Evolutionary conservation across 2,329 filamentous ascomycete genomes (phyloP).

Genomic region (Colletotrichum sp.): DNA sequence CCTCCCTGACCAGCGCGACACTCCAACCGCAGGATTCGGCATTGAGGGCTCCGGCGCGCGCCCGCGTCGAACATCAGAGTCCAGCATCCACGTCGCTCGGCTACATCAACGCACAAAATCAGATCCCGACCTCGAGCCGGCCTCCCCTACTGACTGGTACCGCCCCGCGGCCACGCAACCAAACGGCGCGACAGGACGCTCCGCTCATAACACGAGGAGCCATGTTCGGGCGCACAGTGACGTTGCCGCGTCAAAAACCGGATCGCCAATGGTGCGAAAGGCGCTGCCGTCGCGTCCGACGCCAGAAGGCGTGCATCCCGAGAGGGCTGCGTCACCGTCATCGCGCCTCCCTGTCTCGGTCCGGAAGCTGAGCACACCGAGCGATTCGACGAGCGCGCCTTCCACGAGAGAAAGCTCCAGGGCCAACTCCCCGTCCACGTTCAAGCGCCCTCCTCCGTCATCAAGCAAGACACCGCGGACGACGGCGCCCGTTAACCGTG

Average conservation of each 20-base stretch:
- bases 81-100: conserved; percentile 62
- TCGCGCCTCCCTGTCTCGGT: conserved; percentile 53
- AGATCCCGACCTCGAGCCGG: conserved; percentile 59
- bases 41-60: conserved; percentile 53
- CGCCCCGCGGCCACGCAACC: conserved; percentile 36
- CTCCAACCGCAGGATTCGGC: conserved; percentile 61
- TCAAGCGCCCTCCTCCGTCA: conserved; percentile 43
- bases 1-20: conserved; percentile 60
- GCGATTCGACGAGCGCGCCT: conserved; percentile 36
- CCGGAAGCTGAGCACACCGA: conserved; percentile 36
- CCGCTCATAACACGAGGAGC: conserved; percentile 27
- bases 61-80: conserved; percentile 71
- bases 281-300: conserved; percentile 29
- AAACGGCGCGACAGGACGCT: conserved; percentile 15
- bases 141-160: conserved; percentile 73
- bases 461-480: conserved; percentile 44
- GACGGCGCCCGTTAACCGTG: conserved; percentile 41
- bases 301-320: conserved; percentile 24
- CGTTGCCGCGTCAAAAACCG: conserved; percentile 43
- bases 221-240: conserved; percentile 66
- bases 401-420: conserved; percentile 44
- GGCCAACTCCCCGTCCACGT: conserved; percentile 58
- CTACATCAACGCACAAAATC: conserved; percentile 59
- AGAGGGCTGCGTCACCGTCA: conserved; percentile 29
- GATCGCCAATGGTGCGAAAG: conserved; percentile 34